Evolutionary conservation across 2,329 filamentous ascomycete genomes (phyloP), one percentile per base, ranked within the genome.

Genomic region (Aspergillus sp.): DNA sequence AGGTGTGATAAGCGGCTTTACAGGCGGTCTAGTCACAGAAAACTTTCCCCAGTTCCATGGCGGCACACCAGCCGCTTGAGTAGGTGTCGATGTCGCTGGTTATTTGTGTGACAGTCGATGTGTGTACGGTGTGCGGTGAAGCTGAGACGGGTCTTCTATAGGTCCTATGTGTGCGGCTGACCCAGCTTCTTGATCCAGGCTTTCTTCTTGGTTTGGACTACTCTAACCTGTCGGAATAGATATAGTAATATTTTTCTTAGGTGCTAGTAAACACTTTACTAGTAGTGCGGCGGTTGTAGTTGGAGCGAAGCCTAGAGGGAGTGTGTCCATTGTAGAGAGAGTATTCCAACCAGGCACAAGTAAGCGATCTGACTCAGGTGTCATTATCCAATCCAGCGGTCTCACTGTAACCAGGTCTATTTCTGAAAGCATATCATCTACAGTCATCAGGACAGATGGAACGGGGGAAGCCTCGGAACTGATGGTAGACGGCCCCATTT

Each of bases 211-310:
- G 49, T 52, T 52, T 34, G 49, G 30, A 52, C 49, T 52, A 30
- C 28, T 53, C 50, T 31, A 25, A 43, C 2, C 54, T 25, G 30
- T 43, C 25, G 11, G 46, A 57, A 57, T 57, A 50, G 54, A 50
- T 57, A 43, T 23, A 28, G 34, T 15, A 43, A 50, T 57, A 19
- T 28, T 41, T 57, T 38, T 50, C 17, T 57, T 46, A 50, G 54
- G 45, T 49, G 19, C 48, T 57, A 46, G 45, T 57, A 57, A 57
- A 50, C 31, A 28, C 54, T 49, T 30, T 56, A 34, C 25, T 25
- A 56, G 54, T 48, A 43, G 25, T 57, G 54, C 46, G 25, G 54
- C 45, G 15, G 54, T 57, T 50, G 54, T 57, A 50, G 45, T 50
- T 48, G 54, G 54, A 50, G 46, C 38, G 54, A 50, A 57, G 31